phyloP scores from a whole-genome alignment of 2,329 filamentous ascomycete species.

The Fonsecaea multimorphosa region DNA sequence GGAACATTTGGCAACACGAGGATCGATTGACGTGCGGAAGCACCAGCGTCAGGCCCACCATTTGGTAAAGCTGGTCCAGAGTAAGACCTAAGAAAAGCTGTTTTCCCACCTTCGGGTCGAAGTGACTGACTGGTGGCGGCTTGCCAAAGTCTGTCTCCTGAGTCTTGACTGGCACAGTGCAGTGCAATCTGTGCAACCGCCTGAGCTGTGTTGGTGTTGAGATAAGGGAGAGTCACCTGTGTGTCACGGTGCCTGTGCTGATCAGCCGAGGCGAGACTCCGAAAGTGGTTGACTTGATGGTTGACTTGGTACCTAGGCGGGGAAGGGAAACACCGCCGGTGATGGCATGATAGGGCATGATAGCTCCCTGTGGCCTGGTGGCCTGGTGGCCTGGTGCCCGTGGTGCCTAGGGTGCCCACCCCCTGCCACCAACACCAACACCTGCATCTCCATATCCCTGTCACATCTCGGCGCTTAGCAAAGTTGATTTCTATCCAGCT shows the following conservation, averaged over 20 bases:
- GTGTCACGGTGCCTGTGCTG: no score
- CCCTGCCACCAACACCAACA: not conserved
- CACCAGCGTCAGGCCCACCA: not conserved
- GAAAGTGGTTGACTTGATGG: not conserved
- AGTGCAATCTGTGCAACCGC: slow-evolving; percentile 9
- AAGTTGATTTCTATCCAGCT: not conserved
- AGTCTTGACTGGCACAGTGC: not conserved
- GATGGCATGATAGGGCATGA: no score
- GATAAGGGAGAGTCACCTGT: not conserved
- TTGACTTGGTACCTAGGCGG: not conserved
- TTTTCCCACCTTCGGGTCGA: not conserved
- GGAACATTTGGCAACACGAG: slow-evolving; percentile 1
- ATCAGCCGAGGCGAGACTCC: not conserved
- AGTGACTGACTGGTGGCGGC: not conserved
- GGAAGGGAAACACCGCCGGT: not conserved
- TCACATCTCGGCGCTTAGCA: slow-evolving; percentile 2
- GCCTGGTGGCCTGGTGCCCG: no score
- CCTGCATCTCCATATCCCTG: not conserved
- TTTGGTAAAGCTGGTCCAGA: not conserved
- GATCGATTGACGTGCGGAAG: not conserved
- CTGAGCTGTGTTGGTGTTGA: not conserved
- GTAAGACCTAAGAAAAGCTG: slow-evolving; percentile 5
- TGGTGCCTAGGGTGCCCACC: no score
- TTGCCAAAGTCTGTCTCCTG: slow-evolving; percentile 1
- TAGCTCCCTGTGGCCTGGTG: no score